Conservation (phyloP, 805 yeast genomes). For the Candida ficus region DNA sequence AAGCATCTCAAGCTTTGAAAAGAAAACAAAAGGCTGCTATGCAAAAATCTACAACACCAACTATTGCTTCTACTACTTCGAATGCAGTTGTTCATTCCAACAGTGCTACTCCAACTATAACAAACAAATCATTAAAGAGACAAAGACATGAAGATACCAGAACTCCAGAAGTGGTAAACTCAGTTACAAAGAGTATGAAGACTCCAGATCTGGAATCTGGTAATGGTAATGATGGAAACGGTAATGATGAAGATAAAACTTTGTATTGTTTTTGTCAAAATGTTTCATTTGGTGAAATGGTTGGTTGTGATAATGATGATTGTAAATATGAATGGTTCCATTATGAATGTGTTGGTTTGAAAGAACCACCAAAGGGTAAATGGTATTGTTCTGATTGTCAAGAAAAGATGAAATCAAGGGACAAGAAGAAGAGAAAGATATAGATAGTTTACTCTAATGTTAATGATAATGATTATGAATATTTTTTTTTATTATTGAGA, state of each 20-base stretch:
- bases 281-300: constrained; percentile 93
- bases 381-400: constrained; percentile 93
- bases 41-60: not conserved
- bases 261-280: constrained; percentile 90
- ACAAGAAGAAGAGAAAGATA: constrained; percentile 21
- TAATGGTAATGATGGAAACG: constrained; percentile 15
- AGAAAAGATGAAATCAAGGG: constrained; percentile 28
- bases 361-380: constrained; percentile 82
- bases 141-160: constrained; percentile 18
- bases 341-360: constrained; percentile 88
- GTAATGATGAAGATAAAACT: constrained; percentile 58
- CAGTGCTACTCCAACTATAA: constrained; percentile 12
- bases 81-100: too few relatives aligned
- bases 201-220: constrained; percentile 10
- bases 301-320: constrained; percentile 88
- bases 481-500: not conserved
- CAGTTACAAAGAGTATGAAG: not conserved
- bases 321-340: constrained; percentile 96
- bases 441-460: not conserved
- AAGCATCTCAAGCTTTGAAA: not conserved
- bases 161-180: constrained; percentile 14
- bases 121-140: constrained; percentile 17
- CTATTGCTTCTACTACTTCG: not conserved
- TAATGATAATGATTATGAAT: constrained; percentile 3
- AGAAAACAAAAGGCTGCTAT: constrained; percentile 1